Percentiles rank a stretch among this genome's conserved stretches.
phyloP scores from a whole-genome alignment of 2,329 filamentous ascomycete genomes.

The Aschersonia sp. region DNA sequence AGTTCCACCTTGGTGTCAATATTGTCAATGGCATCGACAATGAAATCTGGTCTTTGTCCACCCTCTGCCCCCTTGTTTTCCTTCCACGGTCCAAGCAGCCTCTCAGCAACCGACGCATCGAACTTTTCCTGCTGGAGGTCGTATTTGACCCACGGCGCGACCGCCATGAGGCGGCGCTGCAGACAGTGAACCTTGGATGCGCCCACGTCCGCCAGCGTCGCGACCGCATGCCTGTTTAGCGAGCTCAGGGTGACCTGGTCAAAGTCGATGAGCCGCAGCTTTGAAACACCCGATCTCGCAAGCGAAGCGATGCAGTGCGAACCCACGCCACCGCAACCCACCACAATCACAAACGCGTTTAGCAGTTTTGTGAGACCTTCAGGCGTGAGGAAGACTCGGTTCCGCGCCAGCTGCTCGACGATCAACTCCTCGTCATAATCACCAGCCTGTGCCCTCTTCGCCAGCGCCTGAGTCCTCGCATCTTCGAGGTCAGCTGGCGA shows the following conservation, averaged over 20 bases:
- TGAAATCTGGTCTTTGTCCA: constrained; percentile 59
- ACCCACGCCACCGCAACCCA: constrained; percentile 88
- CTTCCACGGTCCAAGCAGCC: constrained; percentile 53
- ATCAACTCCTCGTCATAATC: constrained; percentile 69
- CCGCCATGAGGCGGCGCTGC: constrained; percentile 62
- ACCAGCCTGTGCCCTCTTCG: constrained; percentile 43
- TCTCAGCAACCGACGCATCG: constrained; percentile 47
- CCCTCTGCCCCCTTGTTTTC: constrained; percentile 8
- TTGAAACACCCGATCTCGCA: constrained; percentile 77
- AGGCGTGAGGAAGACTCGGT: constrained; percentile 77
- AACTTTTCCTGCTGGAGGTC: constrained; percentile 80
- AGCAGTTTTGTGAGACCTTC: constrained; percentile 70
- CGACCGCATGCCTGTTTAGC: constrained; percentile 88
- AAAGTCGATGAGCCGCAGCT: constrained; percentile 83
- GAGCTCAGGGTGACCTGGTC: constrained; percentile 94
- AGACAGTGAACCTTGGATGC: constrained; percentile 84
- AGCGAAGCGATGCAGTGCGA: constrained; percentile 82
- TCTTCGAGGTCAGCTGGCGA: constrained; percentile 42
- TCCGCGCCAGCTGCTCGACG: constrained; percentile 84
- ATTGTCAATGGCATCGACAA: constrained; percentile 98
- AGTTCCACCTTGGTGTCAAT: constrained; percentile 92
- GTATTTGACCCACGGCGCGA: constrained; percentile 84
- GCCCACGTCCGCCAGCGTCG: constrained; percentile 85
- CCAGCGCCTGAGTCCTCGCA: constrained; percentile 41
- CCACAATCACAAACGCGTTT: constrained; percentile 69